These are phyloP conservation scores for Nannochloropsis gaditana DNA, from an alignment of 108 stramenopile species.

Conservation along the genomic window DNA sequence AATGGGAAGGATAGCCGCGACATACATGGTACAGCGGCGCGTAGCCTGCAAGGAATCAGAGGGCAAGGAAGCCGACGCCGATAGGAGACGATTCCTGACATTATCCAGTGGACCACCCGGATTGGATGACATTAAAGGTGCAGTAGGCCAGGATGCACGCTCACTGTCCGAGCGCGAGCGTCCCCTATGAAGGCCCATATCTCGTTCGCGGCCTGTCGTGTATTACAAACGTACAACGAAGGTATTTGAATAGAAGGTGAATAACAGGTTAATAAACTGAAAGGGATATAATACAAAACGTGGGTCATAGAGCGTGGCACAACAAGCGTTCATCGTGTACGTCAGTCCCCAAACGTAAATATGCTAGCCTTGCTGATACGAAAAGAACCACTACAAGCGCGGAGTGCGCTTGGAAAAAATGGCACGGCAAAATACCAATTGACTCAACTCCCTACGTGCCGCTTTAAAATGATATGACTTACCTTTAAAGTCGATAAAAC, in stretches of 20 bases:
- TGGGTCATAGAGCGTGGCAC: no score
- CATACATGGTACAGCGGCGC: background rate
- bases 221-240: background rate
- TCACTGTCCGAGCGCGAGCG: background rate
- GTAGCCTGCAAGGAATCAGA: background rate
- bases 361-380: no score
- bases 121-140: background rate
- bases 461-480: background rate
- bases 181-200: background rate
- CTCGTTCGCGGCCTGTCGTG: constrained; percentile 14
- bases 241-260: no score
- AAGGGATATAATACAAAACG: no score
- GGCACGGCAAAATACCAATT: no score
- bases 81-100: background rate
- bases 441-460: no score
- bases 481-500: background rate
- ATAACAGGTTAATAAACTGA: no score
- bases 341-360: no score
- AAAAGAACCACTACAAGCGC: no score
- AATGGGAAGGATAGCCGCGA: background rate
- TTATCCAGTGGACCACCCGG: background rate
- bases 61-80: background rate
- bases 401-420: no score
- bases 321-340: no score
- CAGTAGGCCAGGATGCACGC: background rate